A percentile compares a stretch with the other conserved stretches of the same genome.
Evolutionary conservation across 1,284 basidiomycete species (phyloP).

Genomic region (Melampsora allii-populina): DNA sequence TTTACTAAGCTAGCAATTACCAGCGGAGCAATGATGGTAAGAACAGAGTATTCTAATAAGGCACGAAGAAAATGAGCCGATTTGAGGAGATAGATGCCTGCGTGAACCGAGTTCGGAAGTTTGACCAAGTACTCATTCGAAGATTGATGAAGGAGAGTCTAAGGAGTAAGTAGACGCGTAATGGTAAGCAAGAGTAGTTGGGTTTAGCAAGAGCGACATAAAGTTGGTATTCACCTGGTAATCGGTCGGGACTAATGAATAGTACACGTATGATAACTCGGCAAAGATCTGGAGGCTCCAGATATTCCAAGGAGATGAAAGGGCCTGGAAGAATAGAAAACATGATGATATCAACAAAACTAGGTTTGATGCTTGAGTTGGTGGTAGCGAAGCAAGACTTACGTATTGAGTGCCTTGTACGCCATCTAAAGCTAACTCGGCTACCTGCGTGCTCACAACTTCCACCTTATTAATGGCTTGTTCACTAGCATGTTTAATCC

Average conservation of each 20-base stretch:
- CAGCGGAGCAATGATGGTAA: slow-evolving; percentile 19
- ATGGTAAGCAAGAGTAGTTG: not conserved
- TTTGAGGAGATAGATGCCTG: slow-evolving; percentile 12
- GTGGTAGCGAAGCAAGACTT: not conserved
- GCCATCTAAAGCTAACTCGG: too few relatives aligned
- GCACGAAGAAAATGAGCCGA: slow-evolving; percentile 16
- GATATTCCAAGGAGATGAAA: slow-evolving; percentile 35
- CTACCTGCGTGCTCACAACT: too few relatives aligned
- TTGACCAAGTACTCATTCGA: not conserved
- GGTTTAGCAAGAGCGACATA: not conserved
- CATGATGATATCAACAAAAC: not conserved
- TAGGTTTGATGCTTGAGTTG: not conserved
- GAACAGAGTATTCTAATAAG: not conserved
- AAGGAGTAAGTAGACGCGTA: not conserved
- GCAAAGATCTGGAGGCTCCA: slow-evolving; percentile 27
- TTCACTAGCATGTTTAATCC: too few relatives aligned
- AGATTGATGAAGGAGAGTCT: not conserved
- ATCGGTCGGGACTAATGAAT: slow-evolving; percentile 20
- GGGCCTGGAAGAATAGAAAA: not conserved
- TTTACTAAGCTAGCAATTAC: slow-evolving; percentile 24
- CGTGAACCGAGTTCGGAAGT: slow-evolving; percentile 7
- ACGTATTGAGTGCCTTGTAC: too few relatives aligned
- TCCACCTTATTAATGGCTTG: too few relatives aligned
- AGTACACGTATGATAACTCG: slow-evolving; percentile 31
- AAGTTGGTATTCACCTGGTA: not conserved